These are phyloP conservation scores for Botryotinia calthae DNA, from an alignment of 2,329 filamentous ascomycete species.

Conservation along the genomic window DNA sequence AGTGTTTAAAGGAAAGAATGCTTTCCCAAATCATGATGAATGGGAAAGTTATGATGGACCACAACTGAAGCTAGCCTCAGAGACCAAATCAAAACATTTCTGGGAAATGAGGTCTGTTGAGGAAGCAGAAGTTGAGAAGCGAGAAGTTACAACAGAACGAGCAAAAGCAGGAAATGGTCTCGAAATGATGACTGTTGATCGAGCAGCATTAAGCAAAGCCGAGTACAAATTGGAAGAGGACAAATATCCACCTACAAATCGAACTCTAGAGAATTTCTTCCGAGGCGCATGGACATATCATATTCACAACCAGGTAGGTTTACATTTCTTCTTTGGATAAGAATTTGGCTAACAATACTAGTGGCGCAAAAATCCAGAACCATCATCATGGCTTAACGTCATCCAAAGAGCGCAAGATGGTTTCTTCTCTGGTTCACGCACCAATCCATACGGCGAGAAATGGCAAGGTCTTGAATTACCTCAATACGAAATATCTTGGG, in stretches of 20 bases:
- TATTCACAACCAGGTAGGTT: slow-evolving; percentile 54
- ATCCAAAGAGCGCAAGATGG: slow-evolving; percentile 53
- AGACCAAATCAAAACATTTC: slow-evolving; percentile 33
- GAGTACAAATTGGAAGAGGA: slow-evolving; percentile 50
- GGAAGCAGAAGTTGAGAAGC: slow-evolving; percentile 22
- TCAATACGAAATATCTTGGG: slow-evolving; percentile 51
- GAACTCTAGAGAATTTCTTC: slow-evolving; percentile 56
- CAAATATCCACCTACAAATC: slow-evolving; percentile 54
- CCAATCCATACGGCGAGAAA: slow-evolving; percentile 53
- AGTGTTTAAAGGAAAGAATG: slow-evolving; percentile 50
- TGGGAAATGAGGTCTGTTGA: slow-evolving; percentile 31
- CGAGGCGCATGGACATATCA: slow-evolving; percentile 56
- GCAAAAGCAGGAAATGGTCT: slow-evolving; percentile 9
- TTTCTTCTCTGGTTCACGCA: slow-evolving; percentile 49
- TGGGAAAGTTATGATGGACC: slow-evolving; percentile 52
- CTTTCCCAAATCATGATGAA: slow-evolving; percentile 47
- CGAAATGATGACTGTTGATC: slow-evolving; percentile 27
- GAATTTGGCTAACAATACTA: slow-evolving; percentile 32
- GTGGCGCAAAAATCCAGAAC: slow-evolving; percentile 56
- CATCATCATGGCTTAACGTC: slow-evolving; percentile 54
- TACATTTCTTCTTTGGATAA: no score
- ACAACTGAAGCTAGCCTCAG: slow-evolving; percentile 38
- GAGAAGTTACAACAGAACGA: slow-evolving; percentile 25
- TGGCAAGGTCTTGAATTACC: slow-evolving; percentile 49
- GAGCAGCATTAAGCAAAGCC: slow-evolving; percentile 36